phyloP scores from a whole-genome alignment of 2,329 filamentous ascomycete species.

The Sporothrix pseudoabietina region DNA sequence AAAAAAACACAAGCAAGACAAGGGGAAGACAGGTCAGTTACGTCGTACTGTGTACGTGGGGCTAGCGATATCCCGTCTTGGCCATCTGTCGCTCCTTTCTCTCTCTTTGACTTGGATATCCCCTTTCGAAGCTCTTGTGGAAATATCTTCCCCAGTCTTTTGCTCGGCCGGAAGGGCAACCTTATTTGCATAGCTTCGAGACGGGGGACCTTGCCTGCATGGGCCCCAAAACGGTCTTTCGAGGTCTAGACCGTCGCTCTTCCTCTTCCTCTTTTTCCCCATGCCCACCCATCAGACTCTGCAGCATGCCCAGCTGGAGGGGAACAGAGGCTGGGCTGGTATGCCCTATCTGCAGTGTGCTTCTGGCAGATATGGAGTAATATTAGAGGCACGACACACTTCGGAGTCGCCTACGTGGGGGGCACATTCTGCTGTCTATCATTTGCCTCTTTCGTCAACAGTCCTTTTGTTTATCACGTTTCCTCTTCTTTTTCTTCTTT shows the following conservation, averaged over 20 bases:
- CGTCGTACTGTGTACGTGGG: too few relatives aligned
- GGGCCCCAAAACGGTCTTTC: conserved; percentile 18
- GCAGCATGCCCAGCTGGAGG: conserved; percentile 3
- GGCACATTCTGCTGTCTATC: not conserved
- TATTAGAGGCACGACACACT: not conserved
- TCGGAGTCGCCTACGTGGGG: not conserved
- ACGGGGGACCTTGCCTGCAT: conserved; percentile 5
- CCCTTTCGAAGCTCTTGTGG: not conserved
- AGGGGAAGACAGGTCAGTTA: not conserved
- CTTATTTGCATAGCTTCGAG: conserved; percentile 24
- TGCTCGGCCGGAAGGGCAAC: conserved; percentile 18
- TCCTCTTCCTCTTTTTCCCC: not conserved
- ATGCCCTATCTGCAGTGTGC: not conserved
- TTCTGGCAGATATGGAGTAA: not conserved
- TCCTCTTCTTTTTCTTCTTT: not conserved
- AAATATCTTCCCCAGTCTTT: conserved; percentile 9
- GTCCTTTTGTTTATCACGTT: not conserved
- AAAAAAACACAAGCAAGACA: not conserved
- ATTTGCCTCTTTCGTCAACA: not conserved
- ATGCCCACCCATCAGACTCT: conserved; percentile 6
- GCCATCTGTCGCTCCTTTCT: not conserved
- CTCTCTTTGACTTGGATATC: not conserved
- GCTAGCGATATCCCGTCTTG: conserved; percentile 20
- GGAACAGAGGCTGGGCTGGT: not conserved
- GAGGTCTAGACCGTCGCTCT: conserved; percentile 19